Evolutionary conservation across 1,284 basidiomycete genomes (phyloP), one percentile per base, ranked within the genome.

Genomic region (Ustilago cynodontis): DNA sequence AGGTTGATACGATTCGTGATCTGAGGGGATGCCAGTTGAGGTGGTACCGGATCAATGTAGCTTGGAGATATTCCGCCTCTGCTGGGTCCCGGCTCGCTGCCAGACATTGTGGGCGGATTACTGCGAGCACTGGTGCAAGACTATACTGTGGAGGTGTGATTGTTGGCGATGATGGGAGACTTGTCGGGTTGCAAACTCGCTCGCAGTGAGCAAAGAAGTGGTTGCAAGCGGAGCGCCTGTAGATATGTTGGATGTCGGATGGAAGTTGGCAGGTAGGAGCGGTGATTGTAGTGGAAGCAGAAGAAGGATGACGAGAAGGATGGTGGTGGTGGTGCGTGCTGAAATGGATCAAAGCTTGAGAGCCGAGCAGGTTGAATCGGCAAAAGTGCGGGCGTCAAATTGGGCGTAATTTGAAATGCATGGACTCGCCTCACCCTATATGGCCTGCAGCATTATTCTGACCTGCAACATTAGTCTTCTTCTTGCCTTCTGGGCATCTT

Each of bases 1-100:
- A 80, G 76, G 56, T 80, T 82, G 69, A 80, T 82, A 29, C 71
- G 75, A 53, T 68, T 77, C 3, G 62, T 57, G 35, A 63, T 55
- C 37, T 62, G 64, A 0, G 70, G 70, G 14, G 64, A 66, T n/a
- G 64, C 56, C 3, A 63, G 56, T 35, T 59, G 70, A 18, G 56
- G 56, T 13, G 70, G 14, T 18, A 52, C 56, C 2, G 65, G n/a
- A 22, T 67, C 61, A 33, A 64, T 52, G 49, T 59, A 61, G 58
- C 58, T 62, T 13, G 65, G 58, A 8, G 62, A 51, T 16, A 56
- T 20, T 13, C 52, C 52, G 35, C 28, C 26, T 14, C 65, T 49
- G 56, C 70, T 67, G 1, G 70, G 64, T 16, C 64, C 70, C 13
- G 70, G 51, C 31, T 72, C 60, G 29, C 18, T 33, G 41, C 56